Conservation (phyloP, 192 early-diverging fungal genomes). For the Gonapodya prolifera region DNA sequence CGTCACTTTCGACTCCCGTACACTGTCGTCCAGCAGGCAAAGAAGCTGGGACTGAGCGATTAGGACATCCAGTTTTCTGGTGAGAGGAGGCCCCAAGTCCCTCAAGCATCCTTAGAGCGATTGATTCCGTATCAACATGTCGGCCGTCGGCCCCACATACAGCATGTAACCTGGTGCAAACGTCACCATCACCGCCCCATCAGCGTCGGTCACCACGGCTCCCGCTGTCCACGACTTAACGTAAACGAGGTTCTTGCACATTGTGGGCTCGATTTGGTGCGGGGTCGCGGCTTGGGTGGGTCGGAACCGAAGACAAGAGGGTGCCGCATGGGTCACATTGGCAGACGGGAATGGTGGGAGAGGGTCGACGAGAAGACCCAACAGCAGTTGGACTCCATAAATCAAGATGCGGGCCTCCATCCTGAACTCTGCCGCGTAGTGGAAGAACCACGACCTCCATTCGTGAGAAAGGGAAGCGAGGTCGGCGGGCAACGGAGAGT, state of each 20-base stretch:
- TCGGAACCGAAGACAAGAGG: not conserved
- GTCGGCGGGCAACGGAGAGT: not conserved
- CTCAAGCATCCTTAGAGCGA: not conserved
- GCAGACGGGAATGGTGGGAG: not conserved
- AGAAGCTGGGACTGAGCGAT: too few relatives aligned
- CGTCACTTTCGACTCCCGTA: too few relatives aligned
- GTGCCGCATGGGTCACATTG: not conserved
- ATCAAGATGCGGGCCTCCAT: not conserved
- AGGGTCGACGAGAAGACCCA: not conserved
- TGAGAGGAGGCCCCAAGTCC: not conserved
- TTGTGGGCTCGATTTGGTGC: not conserved
- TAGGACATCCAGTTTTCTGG: too few relatives aligned
- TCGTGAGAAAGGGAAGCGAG: not conserved
- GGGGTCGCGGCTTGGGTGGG: not conserved
- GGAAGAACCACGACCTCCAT: not conserved
- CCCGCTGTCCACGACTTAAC: not conserved
- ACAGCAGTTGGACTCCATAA: not conserved
- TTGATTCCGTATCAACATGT: not conserved
- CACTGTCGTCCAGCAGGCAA: too few relatives aligned
- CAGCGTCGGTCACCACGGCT: not conserved
- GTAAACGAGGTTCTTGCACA: not conserved
- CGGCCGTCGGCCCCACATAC: not conserved
- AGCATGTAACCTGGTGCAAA: not conserved
- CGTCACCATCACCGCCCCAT: not conserved
- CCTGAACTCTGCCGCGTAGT: not conserved